phyloP scores from a whole-genome alignment of 176 grass and related monocot genomes.

The Avena eriantha region DNA sequence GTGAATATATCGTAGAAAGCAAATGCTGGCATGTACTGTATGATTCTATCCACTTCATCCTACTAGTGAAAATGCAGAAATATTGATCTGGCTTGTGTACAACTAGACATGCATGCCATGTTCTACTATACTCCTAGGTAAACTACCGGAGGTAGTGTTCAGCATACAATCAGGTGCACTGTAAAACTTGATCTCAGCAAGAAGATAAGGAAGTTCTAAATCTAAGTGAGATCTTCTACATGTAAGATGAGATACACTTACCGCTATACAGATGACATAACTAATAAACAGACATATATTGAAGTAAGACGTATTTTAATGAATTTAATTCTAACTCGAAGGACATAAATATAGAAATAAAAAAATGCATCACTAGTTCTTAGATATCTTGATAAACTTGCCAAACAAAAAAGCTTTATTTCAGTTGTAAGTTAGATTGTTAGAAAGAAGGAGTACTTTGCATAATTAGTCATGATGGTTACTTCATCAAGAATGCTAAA shows the following conservation, averaged over 20 bases:
- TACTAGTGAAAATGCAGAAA: conserved; percentile 7
- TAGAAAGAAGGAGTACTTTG: neutral
- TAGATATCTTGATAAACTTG: neutral
- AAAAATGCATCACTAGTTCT: neutral
- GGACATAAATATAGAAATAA: neutral
- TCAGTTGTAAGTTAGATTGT: neutral
- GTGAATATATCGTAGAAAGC: neutral
- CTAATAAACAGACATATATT: neutral
- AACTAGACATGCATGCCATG: neutral
- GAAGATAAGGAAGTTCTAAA: neutral
- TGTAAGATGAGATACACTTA: neutral
- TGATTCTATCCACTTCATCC: neutral
- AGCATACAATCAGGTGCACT: neutral
- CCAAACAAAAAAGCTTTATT: neutral
- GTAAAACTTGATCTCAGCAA: neutral
- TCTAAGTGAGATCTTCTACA: neutral
- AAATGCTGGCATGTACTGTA: neutral
- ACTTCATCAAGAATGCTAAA: neutral
- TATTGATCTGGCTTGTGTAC: neutral
- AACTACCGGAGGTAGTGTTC: too few relatives aligned
- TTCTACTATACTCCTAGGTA: neutral
- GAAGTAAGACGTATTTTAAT: neutral
- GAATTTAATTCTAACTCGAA: neutral
- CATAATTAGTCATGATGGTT: neutral
- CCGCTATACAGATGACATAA: neutral